Base-by-base conservation (phyloP, 192 early-diverging fungal genomes). In the Irineochytrium annulatum region DNA sequence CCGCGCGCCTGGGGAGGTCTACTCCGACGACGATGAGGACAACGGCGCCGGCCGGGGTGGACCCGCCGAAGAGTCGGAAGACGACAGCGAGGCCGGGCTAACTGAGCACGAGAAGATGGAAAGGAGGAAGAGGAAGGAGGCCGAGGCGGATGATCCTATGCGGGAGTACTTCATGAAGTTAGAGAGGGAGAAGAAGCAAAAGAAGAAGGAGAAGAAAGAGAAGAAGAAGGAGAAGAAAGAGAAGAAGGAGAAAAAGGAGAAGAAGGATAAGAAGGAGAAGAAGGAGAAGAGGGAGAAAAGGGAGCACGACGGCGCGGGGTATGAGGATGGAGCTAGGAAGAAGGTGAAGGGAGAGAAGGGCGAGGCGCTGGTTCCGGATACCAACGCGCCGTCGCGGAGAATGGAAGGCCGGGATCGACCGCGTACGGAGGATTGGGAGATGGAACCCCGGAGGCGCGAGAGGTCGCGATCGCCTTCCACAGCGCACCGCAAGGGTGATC, bases 121-220 rank as follows among this genome's bases (percentile, higher is more conserved):
- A 17, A 69, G 60, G 29, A 27, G 55, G 19, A 57, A 41, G 55
- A 26, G 43, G 19, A 39, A 20, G 16, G 68, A 63, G 31, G 48
- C 67, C 6, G 75, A 73, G 37, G 43, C 60, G 39, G 75, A 77
- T 52, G 75, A 77, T 57, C 75, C 75, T 0, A 77, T 77, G 75
- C 62, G 64, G 1, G 70, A 26, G 14, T 70, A 57, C 65, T 30
- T 70, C 19, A 30, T 37, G 24, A 43, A 70, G 52, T 70, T 70
- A 51, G 31, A 52, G 26, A 57, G 28, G 16, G 59, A 65, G 52
- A 59, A 68, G 54, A 46, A 45, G 27, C 34, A 37, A 34, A 72
- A 76, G 34, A 52, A 43, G 35, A 44, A 43, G 31, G 53, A 54
- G 45, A 67, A 71, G 54, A 37, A 29, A 52, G 30, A 37, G 22